These are phyloP conservation scores for Mycena vulgaris DNA, from an alignment of 768 basidiomycete species.

Conservation along the genomic window DNA sequence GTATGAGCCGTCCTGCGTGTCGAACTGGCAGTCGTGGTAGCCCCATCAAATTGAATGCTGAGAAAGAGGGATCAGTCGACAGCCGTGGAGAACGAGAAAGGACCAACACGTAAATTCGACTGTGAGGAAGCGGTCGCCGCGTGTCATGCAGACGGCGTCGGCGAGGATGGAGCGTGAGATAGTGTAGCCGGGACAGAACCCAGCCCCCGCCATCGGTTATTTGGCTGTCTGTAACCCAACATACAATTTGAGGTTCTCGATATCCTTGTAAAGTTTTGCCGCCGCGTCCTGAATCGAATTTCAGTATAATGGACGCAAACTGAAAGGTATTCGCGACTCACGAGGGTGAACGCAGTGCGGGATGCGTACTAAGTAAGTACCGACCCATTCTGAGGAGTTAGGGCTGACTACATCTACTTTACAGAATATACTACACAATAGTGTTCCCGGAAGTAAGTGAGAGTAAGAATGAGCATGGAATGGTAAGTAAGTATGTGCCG, in stretches of 20 bases:
- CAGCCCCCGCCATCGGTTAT: constrained; percentile 74
- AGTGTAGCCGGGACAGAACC: constrained; percentile 87
- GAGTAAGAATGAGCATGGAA: too few species aligned
- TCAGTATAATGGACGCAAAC: too few species aligned
- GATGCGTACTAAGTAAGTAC: too few species aligned
- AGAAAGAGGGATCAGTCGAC: neutral
- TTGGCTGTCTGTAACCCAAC: constrained; percentile 83
- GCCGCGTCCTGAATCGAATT: constrained; percentile 67
- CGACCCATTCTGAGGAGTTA: too few species aligned
- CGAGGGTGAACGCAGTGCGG: too few species aligned
- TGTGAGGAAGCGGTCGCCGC: constrained; percentile 87
- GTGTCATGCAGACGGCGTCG: constrained; percentile 81
- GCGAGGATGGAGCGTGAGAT: constrained; percentile 88
- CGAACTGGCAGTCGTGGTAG: constrained; percentile 77
- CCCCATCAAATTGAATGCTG: constrained; percentile 91
- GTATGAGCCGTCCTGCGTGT: constrained; percentile 77
- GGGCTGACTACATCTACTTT: too few species aligned
- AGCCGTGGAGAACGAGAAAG: neutral
- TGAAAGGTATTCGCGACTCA: too few species aligned
- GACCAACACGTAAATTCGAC: constrained; percentile 81
- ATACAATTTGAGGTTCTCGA: constrained; percentile 86
- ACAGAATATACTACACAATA: too few species aligned
- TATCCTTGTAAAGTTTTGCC: constrained; percentile 74
- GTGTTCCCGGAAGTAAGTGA: too few species aligned
- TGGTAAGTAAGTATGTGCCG: too few species aligned